Evolutionary conservation across 2,329 filamentous ascomycete species (phyloP).

Genomic region (Aspergillus novoparasiticus): DNA sequence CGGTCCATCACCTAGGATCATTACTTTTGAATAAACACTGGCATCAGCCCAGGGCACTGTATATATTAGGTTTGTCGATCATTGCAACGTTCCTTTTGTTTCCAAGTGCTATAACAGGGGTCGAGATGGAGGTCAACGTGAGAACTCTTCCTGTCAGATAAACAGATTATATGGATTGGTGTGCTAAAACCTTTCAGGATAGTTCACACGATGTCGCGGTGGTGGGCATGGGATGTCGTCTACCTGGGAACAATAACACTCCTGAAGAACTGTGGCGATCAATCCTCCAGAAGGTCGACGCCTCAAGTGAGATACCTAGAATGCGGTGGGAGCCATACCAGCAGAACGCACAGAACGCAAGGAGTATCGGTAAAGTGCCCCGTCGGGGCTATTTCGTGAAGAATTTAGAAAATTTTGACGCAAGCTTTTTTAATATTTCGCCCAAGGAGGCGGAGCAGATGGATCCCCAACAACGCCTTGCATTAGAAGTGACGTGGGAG

Average conservation of each 20-base stretch:
- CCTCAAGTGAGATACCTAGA: slow-evolving; percentile 31
- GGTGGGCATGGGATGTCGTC: slow-evolving; percentile 37
- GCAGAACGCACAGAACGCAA: slow-evolving; percentile 30
- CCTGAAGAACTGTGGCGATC: slow-evolving; percentile 39
- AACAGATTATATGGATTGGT: neutral
- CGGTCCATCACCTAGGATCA: neutral
- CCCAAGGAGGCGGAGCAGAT: slow-evolving; percentile 31
- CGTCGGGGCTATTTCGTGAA: slow-evolving; percentile 35
- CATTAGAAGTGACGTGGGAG: slow-evolving; percentile 26
- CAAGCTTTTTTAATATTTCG: slow-evolving; percentile 31
- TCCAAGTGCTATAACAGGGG: neutral
- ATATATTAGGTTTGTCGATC: neutral
- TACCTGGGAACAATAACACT: slow-evolving; percentile 31
- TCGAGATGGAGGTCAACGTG: neutral
- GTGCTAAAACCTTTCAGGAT: slow-evolving; percentile 5
- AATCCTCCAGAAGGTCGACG: slow-evolving; percentile 31
- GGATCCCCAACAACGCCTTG: slow-evolving; percentile 34
- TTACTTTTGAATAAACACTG: neutral
- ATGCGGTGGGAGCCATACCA: slow-evolving; percentile 37
- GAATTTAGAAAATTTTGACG: slow-evolving; percentile 31
- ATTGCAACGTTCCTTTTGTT: neutral
- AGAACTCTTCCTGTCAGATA: neutral
- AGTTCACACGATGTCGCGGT: slow-evolving; percentile 31
- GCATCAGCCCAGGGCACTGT: neutral
- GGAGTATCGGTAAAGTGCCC: slow-evolving; percentile 18